A percentile compares a stretch with the other conserved stretches of the same genome.
These are phyloP conservation scores for Phytophthora brassicae DNA, from an alignment of 352 stramenopile genomes.

Conservation along the genomic window DNA sequence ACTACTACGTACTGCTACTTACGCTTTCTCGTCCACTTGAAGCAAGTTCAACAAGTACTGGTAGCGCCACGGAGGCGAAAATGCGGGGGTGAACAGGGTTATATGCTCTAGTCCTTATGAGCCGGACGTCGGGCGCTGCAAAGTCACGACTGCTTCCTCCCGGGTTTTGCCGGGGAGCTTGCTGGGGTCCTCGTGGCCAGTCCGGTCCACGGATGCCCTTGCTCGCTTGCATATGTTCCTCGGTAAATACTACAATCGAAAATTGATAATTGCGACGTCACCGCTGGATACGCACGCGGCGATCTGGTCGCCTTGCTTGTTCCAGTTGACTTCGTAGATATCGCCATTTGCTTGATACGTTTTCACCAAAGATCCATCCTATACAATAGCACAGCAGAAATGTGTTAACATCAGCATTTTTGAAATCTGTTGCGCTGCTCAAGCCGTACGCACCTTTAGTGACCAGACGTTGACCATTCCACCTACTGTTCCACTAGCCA, in stretches of 20 bases:
- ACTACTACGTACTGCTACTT: no score
- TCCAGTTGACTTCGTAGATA: constrained; percentile 99
- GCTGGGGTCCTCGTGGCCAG: constrained; percentile 4
- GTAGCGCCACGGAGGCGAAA: constrained; percentile 10
- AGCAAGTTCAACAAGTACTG: no score
- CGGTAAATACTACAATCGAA: constrained; percentile 90
- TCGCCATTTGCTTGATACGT: constrained; percentile 92
- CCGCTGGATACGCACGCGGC: constrained; percentile 85
- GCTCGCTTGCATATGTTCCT: constrained; percentile 33
- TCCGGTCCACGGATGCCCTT: constrained; percentile 17
- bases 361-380: constrained; percentile 83
- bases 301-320: constrained; percentile 86
- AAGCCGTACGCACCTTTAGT: constrained; percentile 85
- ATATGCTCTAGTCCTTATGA: constrained; percentile 44
- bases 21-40: no score
- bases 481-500: constrained; percentile 96
- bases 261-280: constrained; percentile 89
- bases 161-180: constrained; percentile 11
- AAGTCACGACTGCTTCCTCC: constrained; percentile 25
- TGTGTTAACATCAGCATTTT: background rate
- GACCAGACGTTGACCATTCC: constrained; percentile 98
- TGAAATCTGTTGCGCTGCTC: constrained; percentile 29
- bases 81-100: constrained; percentile 25
- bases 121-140: constrained; percentile 23
- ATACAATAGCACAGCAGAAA: background rate